A percentile compares a stretch with the other conserved stretches of the same genome.
phyloP scores from a whole-genome alignment of 495 filamentous ascomycete genomes.

The Hypoxylon fuscum region DNA sequence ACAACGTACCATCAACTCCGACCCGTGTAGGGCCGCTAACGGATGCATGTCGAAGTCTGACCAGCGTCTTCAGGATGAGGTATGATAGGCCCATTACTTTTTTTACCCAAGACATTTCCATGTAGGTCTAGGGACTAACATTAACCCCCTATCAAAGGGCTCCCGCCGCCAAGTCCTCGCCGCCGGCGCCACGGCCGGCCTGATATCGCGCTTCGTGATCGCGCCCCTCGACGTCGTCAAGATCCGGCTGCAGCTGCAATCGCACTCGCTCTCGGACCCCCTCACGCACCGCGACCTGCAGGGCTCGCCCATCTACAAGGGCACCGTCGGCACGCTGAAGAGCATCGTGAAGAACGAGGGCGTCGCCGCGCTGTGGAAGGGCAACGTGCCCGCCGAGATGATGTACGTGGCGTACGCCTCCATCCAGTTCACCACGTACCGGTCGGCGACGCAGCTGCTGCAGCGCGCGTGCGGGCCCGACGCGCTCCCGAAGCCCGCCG shows the following conservation, averaged over 20 bases:
- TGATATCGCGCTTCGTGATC: slow-evolving; percentile 92
- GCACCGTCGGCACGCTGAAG: slow-evolving; percentile 78
- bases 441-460: slow-evolving; percentile 70
- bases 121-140: background rate
- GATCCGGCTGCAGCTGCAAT: slow-evolving; percentile 93
- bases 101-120: no score
- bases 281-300: slow-evolving; percentile 57
- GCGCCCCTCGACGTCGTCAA: slow-evolving; percentile 95
- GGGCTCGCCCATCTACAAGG: slow-evolving; percentile 76
- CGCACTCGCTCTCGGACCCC: slow-evolving; percentile 78
- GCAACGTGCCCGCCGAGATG: slow-evolving; percentile 93
- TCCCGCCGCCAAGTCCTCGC: slow-evolving; percentile 80
- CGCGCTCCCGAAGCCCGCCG: slow-evolving; percentile 60
- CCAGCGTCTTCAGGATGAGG: slow-evolving; percentile 89
- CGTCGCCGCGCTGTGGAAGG: slow-evolving; percentile 92
- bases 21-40: slow-evolving; percentile 36
- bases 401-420: slow-evolving; percentile 91
- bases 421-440: slow-evolving; percentile 91
- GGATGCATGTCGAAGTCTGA: slow-evolving; percentile 79
- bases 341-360: slow-evolving; percentile 82
- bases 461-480: slow-evolving; percentile 48
- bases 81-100: slow-evolving; percentile 42
- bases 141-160: slow-evolving; percentile 62
- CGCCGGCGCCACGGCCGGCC: slow-evolving; percentile 86
- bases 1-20: slow-evolving; percentile 1